phyloP scores from a whole-genome alignment of 305 asterid species.

The Fraxinus paxiana region DNA sequence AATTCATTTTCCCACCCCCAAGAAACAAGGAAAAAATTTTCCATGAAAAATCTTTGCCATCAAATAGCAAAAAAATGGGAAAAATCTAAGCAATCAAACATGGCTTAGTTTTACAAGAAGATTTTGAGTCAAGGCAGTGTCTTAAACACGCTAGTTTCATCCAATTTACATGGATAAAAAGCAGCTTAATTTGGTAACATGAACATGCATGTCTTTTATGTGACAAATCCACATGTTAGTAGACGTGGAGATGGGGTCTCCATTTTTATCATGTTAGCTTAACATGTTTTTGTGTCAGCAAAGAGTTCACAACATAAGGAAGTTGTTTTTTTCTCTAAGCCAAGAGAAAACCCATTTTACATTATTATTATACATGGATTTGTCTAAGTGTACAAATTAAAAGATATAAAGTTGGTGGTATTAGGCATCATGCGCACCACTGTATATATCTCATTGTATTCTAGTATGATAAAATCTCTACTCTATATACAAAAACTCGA shows the following conservation, averaged over 20 bases:
- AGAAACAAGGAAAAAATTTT: no score
- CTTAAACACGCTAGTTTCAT: background rate
- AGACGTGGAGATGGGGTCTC: conserved; percentile 32
- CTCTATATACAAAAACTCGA: background rate
- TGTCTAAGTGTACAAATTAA: background rate
- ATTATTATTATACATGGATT: background rate
- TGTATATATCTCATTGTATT: background rate
- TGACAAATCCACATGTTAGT: conserved; percentile 33
- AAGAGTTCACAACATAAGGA: conserved; percentile 23
- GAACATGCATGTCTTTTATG: background rate
- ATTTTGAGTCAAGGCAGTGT: background rate
- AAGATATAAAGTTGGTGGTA: background rate
- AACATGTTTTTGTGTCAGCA: conserved; percentile 16
- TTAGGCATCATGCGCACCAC: conserved; percentile 16
- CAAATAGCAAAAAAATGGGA: no score
- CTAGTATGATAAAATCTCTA: background rate
- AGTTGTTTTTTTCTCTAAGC: background rate
- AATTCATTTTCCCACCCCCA: no score
- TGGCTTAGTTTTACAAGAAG: no score
- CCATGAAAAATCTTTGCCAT: no score
- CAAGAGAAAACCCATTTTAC: background rate
- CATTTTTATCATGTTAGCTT: conserved; percentile 20
- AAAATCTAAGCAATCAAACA: no score
- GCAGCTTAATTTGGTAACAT: background rate
- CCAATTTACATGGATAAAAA: background rate